These are phyloP conservation scores for Podaxis sp. DNA, from an alignment of 768 basidiomycete genomes.

Conservation along the genomic window DNA sequence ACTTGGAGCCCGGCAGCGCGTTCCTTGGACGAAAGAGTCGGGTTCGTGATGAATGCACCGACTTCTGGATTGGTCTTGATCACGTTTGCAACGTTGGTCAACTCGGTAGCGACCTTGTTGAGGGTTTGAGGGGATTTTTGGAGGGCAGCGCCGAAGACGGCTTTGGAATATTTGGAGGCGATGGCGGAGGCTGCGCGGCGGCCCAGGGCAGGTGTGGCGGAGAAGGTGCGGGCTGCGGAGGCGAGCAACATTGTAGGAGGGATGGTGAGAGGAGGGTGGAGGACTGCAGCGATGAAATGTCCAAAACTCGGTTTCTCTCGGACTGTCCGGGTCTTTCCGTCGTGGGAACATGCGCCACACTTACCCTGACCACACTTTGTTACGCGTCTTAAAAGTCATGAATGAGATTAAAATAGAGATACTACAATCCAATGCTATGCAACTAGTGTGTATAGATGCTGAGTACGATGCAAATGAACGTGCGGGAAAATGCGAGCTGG, in stretches of 20 bases:
- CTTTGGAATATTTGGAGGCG: constrained; percentile 82
- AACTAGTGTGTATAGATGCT: background rate
- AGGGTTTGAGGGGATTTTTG: constrained; percentile 81
- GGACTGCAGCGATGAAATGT: constrained; percentile 22
- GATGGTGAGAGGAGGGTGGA: constrained; percentile 22
- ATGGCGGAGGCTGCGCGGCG: constrained; percentile 76
- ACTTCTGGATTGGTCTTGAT: constrained; percentile 68
- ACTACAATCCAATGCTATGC: background rate
- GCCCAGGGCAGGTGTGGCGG: constrained; percentile 48
- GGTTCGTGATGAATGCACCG: constrained; percentile 78
- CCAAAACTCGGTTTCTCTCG: constrained; percentile 33
- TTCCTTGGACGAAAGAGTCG: constrained; percentile 83
- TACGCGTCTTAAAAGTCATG: background rate
- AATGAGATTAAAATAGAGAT: background rate
- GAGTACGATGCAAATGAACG: constrained; percentile 4
- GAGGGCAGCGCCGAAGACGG: constrained; percentile 78
- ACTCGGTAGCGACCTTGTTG: constrained; percentile 83
- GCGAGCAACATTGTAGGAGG: constrained; percentile 50
- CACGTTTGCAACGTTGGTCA: constrained; percentile 65
- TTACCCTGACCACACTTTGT: background rate
- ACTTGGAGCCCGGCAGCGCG: constrained; percentile 63
- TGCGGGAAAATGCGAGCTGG: background rate
- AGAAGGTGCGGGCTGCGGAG: constrained; percentile 50
- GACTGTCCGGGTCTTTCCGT: constrained; percentile 32
- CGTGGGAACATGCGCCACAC: constrained; percentile 23